These are phyloP conservation scores for Solanum habrochaites DNA, from an alignment of 257 asterid genomes.

Conservation along the genomic window DNA sequence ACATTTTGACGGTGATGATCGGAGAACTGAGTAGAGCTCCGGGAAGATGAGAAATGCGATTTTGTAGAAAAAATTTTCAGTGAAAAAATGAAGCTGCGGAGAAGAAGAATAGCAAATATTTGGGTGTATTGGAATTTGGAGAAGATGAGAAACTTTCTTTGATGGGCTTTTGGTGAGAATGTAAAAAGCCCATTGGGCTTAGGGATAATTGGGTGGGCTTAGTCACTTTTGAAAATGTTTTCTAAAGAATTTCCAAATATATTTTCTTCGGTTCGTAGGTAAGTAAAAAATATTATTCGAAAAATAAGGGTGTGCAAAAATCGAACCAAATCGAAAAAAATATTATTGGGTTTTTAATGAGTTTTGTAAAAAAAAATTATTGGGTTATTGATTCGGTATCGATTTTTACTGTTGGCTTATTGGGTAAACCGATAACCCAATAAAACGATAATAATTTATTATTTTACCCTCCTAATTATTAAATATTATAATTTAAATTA, in stretches of 20 bases:
- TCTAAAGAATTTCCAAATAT: neutral
- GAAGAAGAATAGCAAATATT: conserved; percentile 36
- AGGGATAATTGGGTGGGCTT: neutral
- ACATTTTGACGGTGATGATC: neutral
- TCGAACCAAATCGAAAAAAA: too few relatives aligned
- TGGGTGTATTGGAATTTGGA: conserved; percentile 52
- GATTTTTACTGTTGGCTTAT: too few relatives aligned
- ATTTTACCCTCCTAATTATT: too few relatives aligned
- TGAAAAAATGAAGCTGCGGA: neutral
- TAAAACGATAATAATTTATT: too few relatives aligned
- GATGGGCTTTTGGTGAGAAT: neutral
- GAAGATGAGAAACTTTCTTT: neutral
- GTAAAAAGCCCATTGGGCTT: neutral
- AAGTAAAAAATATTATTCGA: too few relatives aligned
- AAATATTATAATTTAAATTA: too few relatives aligned
- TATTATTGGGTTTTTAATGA: too few relatives aligned
- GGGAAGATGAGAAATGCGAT: neutral
- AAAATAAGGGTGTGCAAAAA: too few relatives aligned
- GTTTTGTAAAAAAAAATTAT: too few relatives aligned
- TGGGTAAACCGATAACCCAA: too few relatives aligned
- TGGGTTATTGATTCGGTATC: too few relatives aligned
- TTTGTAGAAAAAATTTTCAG: neutral
- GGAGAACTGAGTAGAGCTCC: neutral
- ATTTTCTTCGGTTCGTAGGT: too few relatives aligned
- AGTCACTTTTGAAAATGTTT: neutral